Evolutionary conservation across 805 yeast genomes (phyloP).

Genomic region (Metschnikowia matae): DNA sequence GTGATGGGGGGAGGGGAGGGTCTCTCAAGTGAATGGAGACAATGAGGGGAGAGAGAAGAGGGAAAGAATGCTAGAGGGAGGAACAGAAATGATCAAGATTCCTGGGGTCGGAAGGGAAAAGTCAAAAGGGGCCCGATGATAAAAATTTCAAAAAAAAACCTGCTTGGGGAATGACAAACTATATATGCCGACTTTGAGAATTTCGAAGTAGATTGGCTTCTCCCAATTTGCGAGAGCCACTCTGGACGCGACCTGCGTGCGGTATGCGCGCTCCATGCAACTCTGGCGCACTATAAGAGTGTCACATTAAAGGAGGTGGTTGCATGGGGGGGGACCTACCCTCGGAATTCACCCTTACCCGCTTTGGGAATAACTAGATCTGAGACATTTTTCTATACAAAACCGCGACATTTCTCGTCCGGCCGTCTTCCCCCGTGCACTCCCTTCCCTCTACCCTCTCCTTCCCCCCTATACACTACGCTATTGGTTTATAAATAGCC

Average conservation of each 20-base stretch:
- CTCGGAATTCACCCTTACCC: constrained; percentile 3
- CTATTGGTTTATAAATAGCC: neutral
- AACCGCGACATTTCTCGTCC: constrained; percentile 4
- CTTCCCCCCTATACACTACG: neutral
- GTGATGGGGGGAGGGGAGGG: neutral
- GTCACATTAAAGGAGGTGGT: constrained; percentile 6
- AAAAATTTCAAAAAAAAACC: neutral
- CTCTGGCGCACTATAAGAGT: constrained; percentile 3
- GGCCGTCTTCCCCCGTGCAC: neutral
- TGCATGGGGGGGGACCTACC: constrained; percentile 4
- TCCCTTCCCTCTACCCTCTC: neutral
- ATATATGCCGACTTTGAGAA: neutral
- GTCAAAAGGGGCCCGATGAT: constrained; percentile 5
- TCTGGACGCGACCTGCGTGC: constrained; percentile 1
- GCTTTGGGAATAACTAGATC: constrained; percentile 2
- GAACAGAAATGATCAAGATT: neutral
- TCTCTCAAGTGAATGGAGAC: constrained; percentile 5
- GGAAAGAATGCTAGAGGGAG: neutral
- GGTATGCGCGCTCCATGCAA: constrained; percentile 4
- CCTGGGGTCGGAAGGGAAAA: constrained; percentile 1
- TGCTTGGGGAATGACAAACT: neutral
- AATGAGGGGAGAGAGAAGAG: constrained; percentile 1
- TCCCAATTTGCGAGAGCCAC: constrained; percentile 3
- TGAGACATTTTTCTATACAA: constrained; percentile 1
- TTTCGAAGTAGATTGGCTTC: neutral